Evolutionary conservation across 169 alveolate species (phyloP), one percentile per base, ranked within the genome.

Genomic region (Plasmodium knowlesi): DNA sequence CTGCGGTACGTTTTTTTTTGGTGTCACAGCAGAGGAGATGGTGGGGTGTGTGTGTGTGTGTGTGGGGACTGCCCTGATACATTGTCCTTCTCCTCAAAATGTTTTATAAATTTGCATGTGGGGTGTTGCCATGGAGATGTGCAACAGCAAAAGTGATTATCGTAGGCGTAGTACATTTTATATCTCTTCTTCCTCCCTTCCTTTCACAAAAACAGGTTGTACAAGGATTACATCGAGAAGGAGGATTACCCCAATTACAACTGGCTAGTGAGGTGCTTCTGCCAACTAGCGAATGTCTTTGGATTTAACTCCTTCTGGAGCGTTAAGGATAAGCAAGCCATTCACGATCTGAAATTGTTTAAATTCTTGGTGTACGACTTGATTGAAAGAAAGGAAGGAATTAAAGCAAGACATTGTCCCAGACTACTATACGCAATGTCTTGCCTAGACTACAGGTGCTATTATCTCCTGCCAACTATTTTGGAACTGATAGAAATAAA

Each of bases 291-390:
- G 22, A 97, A 97, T 74, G 94, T 96, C 19, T 97, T 97, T 61
- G 98, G 98, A 19, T 97, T 97, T 67, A 97, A 97, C 53, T 97
- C 98, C 30, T 97, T 97, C 85, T 97, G 98, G 98, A 95, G 84
- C 14, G 86, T 71, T 0, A 88, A 88, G 28, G 98, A 97, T 81
- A 96, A 96, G 92, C 97, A 97, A 90, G 84, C 96, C 25, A 41
- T 97, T 46, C 97, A 94, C 30, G 92, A 93, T 41, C 82, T 96
- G 41, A 97, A 97, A 43, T 82, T 95, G 37, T 97, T 97, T 84
- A 97, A 97, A 93, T 96, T 94, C 50, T 82, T 97, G 81, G 95
- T 97, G 28, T 97, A 76, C 76, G 98, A 97, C 83, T 82, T 97
- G 67, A 93, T 97, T 5, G 98, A 97, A 78, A 83, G 97, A 22